Conservation (phyloP, 129 eudicot species). For the Flaveria robusta region DNA sequence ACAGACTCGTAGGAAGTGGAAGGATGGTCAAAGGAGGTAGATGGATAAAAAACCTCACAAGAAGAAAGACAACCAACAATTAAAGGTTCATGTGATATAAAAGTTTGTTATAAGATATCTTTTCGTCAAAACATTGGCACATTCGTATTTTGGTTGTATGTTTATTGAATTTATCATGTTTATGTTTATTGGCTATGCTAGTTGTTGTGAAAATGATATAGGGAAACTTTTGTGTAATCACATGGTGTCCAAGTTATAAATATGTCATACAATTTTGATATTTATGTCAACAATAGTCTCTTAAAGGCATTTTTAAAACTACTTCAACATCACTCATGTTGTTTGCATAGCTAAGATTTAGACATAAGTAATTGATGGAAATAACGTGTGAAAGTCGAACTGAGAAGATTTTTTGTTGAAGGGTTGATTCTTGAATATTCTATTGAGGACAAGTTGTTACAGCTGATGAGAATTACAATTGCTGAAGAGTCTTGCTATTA, state of each 20-base stretch:
- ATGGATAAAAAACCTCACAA: slow-evolving; percentile 57
- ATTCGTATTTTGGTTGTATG: background rate
- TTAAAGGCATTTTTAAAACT: too few species aligned
- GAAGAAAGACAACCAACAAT: slow-evolving; percentile 44
- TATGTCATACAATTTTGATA: background rate
- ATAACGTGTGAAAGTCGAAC: too few species aligned
- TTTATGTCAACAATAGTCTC: too few species aligned
- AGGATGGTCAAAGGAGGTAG: slow-evolving; percentile 55
- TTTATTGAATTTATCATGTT: background rate
- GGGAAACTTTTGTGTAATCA: background rate
- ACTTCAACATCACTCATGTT: too few species aligned
- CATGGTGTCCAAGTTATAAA: background rate
- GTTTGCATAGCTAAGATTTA: too few species aligned
- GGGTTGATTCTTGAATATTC: too few species aligned
- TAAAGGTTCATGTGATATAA: slow-evolving; percentile 17
- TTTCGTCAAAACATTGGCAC: background rate
- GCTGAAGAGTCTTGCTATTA: too few species aligned
- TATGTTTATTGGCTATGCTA: background rate
- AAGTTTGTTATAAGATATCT: slow-evolving; percentile 12
- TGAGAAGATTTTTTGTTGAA: too few species aligned
- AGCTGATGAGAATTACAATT: too few species aligned
- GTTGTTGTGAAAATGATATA: background rate
- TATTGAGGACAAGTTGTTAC: too few species aligned
- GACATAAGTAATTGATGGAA: too few species aligned
- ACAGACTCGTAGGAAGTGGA: slow-evolving; percentile 52